A percentile compares a stretch with the other conserved stretches of the same genome.
These are phyloP conservation scores for Pseudoperonospora humuli DNA, from an alignment of 352 stramenopile species.

Conservation along the genomic window DNA sequence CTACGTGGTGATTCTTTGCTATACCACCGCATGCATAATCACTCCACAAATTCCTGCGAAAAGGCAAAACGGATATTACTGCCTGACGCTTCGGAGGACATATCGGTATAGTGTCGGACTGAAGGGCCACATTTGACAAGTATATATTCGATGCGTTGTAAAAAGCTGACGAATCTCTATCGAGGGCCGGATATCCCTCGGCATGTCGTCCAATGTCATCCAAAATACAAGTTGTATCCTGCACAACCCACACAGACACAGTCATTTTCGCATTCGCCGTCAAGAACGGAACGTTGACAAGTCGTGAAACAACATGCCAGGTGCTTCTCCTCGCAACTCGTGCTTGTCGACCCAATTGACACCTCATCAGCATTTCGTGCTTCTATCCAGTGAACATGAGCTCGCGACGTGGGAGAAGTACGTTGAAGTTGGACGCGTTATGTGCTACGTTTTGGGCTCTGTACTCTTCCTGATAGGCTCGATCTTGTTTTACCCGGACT, in stretches of 20 bases:
- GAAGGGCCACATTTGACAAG: too few relatives aligned
- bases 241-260: slow-evolving; percentile 2
- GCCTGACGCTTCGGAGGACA: too few relatives aligned
- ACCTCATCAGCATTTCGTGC: slow-evolving; percentile 13
- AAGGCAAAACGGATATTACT: too few relatives aligned
- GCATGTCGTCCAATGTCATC: too few relatives aligned
- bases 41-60: too few relatives aligned
- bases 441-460: slow-evolving; percentile 54
- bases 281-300: slow-evolving; percentile 8
- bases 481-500: slow-evolving; percentile 77
- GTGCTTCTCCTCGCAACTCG: slow-evolving; percentile 23
- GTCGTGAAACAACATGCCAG: slow-evolving; percentile 12
- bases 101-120: too few relatives aligned
- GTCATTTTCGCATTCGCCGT: slow-evolving; percentile 20
- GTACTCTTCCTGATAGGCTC: slow-evolving; percentile 70
- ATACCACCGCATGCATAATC: too few relatives aligned
- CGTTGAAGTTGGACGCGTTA: slow-evolving; percentile 42
- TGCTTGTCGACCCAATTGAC: slow-evolving; percentile 22
- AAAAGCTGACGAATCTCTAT: too few relatives aligned
- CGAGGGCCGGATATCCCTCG: too few relatives aligned
- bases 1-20: too few relatives aligned
- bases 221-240: too few relatives aligned
- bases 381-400: slow-evolving; percentile 12
- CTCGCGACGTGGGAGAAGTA: slow-evolving; percentile 37
- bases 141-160: too few relatives aligned